Conservation (phyloP, 495 filamentous ascomycete genomes). For the Tuber calosporum region DNA sequence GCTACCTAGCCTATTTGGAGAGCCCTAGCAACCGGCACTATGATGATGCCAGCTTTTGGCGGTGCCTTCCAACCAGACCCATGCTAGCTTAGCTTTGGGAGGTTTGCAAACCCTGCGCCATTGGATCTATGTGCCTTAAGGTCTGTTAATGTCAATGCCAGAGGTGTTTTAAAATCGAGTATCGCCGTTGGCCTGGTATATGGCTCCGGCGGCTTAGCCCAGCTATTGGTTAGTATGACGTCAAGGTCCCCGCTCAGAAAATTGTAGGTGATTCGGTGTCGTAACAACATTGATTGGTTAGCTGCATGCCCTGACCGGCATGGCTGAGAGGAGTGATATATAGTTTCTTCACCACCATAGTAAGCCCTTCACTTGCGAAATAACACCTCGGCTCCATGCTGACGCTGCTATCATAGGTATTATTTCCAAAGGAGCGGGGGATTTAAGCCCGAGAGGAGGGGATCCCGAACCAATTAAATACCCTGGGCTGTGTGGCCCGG, state of each 20-base stretch:
- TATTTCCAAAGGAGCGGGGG: constrained; percentile 98
- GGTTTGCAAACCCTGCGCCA: constrained; percentile 82
- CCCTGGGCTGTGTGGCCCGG: not conserved
- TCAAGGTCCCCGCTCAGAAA: constrained; percentile 49
- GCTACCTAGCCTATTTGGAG: not conserved
- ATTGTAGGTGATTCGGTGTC: constrained; percentile 83
- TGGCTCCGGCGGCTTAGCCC: constrained; percentile 81
- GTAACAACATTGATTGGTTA: constrained; percentile 85
- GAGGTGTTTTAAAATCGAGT: constrained; percentile 55
- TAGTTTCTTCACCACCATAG: constrained; percentile 94
- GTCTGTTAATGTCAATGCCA: constrained; percentile 68
- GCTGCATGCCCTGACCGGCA: constrained; percentile 96
- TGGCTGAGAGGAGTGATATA: constrained; percentile 81
- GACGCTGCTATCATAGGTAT: constrained; percentile 48
- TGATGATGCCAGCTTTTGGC: constrained; percentile 69
- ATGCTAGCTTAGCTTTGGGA: constrained; percentile 71
- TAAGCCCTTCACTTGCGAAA: constrained; percentile 15
- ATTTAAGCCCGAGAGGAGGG: constrained; percentile 48
- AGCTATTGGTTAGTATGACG: constrained; percentile 72
- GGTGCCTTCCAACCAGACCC: constrained; percentile 95
- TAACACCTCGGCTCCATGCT: constrained; percentile 18
- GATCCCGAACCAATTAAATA: constrained; percentile 22
- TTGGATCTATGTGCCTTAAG: constrained; percentile 82
- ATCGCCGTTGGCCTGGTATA: constrained; percentile 65
- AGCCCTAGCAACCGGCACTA: constrained; percentile 10